phyloP scores from a whole-genome alignment of 1,284 basidiomycete species.

The Heterobasidion irregulare region DNA sequence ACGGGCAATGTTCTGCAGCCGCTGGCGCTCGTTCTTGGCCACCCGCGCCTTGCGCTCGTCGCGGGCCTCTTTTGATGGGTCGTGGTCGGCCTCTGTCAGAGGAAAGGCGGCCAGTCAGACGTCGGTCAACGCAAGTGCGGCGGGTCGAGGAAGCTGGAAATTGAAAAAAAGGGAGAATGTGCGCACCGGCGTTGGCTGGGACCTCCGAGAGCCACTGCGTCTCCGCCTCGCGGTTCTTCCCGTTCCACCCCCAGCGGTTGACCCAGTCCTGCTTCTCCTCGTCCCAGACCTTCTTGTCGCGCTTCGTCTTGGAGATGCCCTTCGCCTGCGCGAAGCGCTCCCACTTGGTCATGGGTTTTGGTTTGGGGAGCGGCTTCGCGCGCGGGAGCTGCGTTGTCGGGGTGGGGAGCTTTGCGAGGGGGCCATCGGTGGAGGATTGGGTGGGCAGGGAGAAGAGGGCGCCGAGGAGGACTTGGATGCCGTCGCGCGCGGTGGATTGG shows the following conservation, averaged over 20 bases:
- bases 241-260: constrained; percentile 84
- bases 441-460: constrained; percentile 82
- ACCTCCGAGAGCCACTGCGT: constrained; percentile 93
- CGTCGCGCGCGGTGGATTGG: constrained; percentile 75
- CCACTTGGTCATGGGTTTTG: constrained; percentile 94
- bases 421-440: constrained; percentile 71
- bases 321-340: constrained; percentile 92
- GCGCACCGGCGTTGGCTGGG: constrained; percentile 74
- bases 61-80: constrained; percentile 74
- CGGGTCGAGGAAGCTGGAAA: not conserved
- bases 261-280: constrained; percentile 95
- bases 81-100: constrained; percentile 55
- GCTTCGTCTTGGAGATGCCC: constrained; percentile 80
- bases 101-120: not conserved
- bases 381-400: constrained; percentile 77
- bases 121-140: too few relatives aligned
- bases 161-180: constrained; percentile 1
- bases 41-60: constrained; percentile 74
- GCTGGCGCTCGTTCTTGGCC: constrained; percentile 83
- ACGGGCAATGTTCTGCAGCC: constrained; percentile 71
- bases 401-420: constrained; percentile 75
- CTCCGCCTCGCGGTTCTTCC: constrained; percentile 86
- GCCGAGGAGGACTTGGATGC: constrained; percentile 77
- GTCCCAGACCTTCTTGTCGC: constrained; percentile 87
- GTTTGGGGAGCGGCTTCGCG: constrained; percentile 88